Evolutionary conservation across 1,284 basidiomycete species (phyloP), one percentile per base, ranked within the genome.

Genomic region (Mycocalia duriaeana): DNA sequence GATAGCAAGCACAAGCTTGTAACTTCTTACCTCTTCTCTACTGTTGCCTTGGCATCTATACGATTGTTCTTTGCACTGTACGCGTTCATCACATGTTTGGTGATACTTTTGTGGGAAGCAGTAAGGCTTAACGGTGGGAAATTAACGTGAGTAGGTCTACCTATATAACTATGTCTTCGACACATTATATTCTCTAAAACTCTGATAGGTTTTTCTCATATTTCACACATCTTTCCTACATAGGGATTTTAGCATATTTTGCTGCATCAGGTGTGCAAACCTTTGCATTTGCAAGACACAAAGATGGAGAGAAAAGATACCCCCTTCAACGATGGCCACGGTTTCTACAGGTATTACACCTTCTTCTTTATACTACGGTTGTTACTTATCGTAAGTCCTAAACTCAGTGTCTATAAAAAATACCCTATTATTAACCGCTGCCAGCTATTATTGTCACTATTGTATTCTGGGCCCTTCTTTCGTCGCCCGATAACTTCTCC

Each of bases 391-490:
- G 82, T 85, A 55, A 57, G 83, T 73, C 11, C 25, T 13, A 40
- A 14, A 24, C 16, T 38, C 31, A 23, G 18, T 31, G 3, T 19
- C 14, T 19, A 38, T 38, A 11, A 19, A n/a, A n/a, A 20, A 11
- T 5, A 3, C 11, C 18, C 2, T 20, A 38, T n/a, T 20, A 3
- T 11, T 2, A 38, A 16, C 11, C 11, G 14, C 14, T 38, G 37
- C 18, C 52, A 82, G 85, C 86, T 3, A 65, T 89, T 47, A 58
- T 89, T n/a, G 81, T 87, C 1, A 84, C 82, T 0, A 65, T 75
- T 31, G 79, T 86, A 0, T 89, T 69, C 57, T 89, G 86, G 85
- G 54, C 69, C 0, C 57, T 88, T 5, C 67, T 88, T 3, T 56
- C 77, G 2, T 63, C 66, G 3, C 44, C 73, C 0, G 23, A 50